Conservation (phyloP, 805 yeast genomes). For the Barnettozyma populi region DNA sequence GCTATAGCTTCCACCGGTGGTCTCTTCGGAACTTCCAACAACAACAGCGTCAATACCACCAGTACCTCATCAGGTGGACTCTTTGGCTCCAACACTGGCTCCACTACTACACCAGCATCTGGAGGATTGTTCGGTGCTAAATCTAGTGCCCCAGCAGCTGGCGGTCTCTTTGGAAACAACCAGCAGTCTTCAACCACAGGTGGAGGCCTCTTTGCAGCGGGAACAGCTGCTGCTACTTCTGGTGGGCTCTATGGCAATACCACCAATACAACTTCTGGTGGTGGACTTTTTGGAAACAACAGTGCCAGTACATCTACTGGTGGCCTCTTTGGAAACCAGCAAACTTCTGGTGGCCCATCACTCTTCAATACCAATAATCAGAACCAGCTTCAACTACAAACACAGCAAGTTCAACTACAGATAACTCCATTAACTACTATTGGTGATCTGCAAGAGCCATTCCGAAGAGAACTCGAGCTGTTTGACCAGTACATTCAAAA, state of each 20-base stretch:
- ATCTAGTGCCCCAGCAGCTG: not conserved
- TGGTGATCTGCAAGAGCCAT: conserved; percentile 65
- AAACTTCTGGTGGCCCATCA: conserved; percentile 17
- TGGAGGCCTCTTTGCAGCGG: conserved; percentile 28
- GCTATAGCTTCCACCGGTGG: no score
- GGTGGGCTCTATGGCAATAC: conserved; percentile 28
- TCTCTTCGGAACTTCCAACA: no score
- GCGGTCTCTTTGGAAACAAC: conserved; percentile 2
- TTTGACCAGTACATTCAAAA: conserved; percentile 67
- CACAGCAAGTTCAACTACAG: conserved; percentile 36
- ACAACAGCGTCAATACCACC: no score
- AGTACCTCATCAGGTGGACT: not conserved
- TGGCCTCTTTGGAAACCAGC: conserved; percentile 19
- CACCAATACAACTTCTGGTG: conserved; percentile 16
- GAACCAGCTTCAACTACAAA: conserved; percentile 26
- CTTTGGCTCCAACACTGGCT: conserved; percentile 9
- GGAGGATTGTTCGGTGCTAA: not conserved
- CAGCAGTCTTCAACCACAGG: conserved; percentile 5
- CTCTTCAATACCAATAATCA: conserved; percentile 25
- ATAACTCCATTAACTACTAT: conserved; percentile 73
- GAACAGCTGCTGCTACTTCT: not conserved
- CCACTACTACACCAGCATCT: not conserved
- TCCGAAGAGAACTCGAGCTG: conserved; percentile 63
- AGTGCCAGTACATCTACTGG: conserved; percentile 7
- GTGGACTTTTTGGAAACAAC: conserved; percentile 27